Conservation (phyloP, 2,329 filamentous ascomycete species). For the Cytospora leucostoma region DNA sequence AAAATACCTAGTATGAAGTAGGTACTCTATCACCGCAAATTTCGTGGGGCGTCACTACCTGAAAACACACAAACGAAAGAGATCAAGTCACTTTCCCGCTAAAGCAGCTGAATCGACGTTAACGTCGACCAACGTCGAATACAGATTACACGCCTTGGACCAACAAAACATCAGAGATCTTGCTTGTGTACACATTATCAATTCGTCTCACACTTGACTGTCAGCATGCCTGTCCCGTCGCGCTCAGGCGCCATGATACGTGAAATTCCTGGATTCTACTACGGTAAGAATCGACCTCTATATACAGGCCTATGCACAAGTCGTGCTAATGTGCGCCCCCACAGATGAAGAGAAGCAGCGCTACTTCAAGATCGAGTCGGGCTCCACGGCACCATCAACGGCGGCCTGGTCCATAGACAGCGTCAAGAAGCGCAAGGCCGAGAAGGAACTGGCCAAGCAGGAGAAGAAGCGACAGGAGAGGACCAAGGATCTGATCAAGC, state of each 20-base stretch:
- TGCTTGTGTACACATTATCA: neutral
- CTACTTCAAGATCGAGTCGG: conserved; percentile 68
- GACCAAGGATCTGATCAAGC: conserved; percentile 35
- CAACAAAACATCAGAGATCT: too few species aligned
- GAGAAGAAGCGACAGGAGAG: conserved; percentile 20
- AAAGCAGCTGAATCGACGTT: neutral
- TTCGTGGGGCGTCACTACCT: neutral
- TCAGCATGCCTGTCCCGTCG: neutral
- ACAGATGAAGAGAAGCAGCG: conserved; percentile 59
- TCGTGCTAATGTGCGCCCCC: neutral
- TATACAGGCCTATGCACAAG: neutral
- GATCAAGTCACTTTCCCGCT: neutral
- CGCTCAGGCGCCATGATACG: conserved; percentile 6
- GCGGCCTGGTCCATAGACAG: conserved; percentile 57
- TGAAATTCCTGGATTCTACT: conserved; percentile 29
- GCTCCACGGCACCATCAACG: conserved; percentile 47
- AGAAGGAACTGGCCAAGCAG: conserved; percentile 41
- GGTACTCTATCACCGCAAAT: too few species aligned
- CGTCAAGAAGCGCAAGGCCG: conserved; percentile 49
- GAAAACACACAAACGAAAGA: neutral
- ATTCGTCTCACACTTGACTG: too few species aligned
- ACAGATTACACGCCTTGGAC: neutral
- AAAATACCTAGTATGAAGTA: too few species aligned
- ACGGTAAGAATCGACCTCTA: conserved; percentile 14
- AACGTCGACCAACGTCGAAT: neutral